These are phyloP conservation scores for Amaranthus cruentus DNA, from an alignment of 148 eudicot genomes.

Conservation along the genomic window DNA sequence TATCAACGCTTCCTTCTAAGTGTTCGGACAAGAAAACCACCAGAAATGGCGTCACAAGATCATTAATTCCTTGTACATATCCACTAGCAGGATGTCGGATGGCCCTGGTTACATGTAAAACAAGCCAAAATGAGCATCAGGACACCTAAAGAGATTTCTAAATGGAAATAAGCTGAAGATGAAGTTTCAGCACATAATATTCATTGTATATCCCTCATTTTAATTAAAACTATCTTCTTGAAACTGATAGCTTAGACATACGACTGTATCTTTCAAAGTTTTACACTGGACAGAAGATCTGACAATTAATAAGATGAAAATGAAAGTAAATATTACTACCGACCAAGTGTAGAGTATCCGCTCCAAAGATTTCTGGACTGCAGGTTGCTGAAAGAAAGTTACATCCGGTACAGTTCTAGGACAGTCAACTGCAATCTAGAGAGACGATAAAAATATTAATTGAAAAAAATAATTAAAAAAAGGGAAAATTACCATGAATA, in stretches of 20 bases:
- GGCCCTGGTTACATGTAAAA: slow-evolving; percentile 57
- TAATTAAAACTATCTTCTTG: not conserved
- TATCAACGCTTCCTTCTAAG: slow-evolving; percentile 65
- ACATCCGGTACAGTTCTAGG: slow-evolving; percentile 98
- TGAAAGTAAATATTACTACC: slow-evolving; percentile 20
- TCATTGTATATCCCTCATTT: not conserved
- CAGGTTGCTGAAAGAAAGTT: slow-evolving; percentile 80
- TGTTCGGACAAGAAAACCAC: slow-evolving; percentile 92
- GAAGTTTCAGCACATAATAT: not conserved
- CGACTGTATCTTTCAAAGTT: not conserved
- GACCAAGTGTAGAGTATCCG: slow-evolving; percentile 94
- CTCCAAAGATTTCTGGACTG: slow-evolving; percentile 91
- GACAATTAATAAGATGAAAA: not conserved
- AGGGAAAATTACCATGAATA: no score
- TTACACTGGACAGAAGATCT: not conserved
- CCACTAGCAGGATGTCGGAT: slow-evolving; percentile 99
- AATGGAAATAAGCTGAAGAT: not conserved
- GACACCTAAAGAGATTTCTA: not conserved
- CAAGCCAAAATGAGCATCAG: slow-evolving; percentile 2
- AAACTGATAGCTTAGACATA: not conserved
- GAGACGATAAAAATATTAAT: slow-evolving; percentile 3
- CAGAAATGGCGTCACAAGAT: slow-evolving; percentile 87
- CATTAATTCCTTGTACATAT: slow-evolving; percentile 97
- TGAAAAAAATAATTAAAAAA: no score
- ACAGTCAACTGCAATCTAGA: slow-evolving; percentile 87